Evolutionary conservation across 352 stramenopile species (phyloP), one percentile per base, ranked within the genome.

Genomic region (Pythium brachiatum): DNA sequence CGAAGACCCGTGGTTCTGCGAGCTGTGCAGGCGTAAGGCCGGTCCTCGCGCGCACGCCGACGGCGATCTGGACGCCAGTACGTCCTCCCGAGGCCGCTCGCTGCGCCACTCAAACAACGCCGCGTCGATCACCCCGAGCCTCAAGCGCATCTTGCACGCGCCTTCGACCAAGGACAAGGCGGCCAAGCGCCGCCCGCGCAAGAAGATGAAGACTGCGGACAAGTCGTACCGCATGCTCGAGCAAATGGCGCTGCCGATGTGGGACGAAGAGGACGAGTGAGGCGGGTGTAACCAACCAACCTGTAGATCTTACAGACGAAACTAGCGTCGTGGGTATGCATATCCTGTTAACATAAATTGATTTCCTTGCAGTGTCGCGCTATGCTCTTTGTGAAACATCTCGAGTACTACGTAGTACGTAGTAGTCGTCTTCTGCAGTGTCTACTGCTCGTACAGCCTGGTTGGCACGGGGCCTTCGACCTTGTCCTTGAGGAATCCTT

Each of bases 401-500:
- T n/a, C n/a, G n/a, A n/a, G n/a, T n/a, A n/a, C n/a, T n/a, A n/a
- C n/a, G n/a, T n/a, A n/a, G n/a, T n/a, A n/a, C n/a, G n/a, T n/a
- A n/a, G n/a, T n/a, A n/a, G n/a, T n/a, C n/a, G n/a, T n/a, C n/a
- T n/a, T n/a, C n/a, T n/a, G n/a, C n/a, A n/a, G n/a, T n/a, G n/a
- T 18, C 26, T 78, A 88, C 67, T 83, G 69, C 63, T 86, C 81
- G 60, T 87, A 85, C 36, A 90, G 52, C 63, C 83, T 85, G 5
- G 78, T 74, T 20, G 83, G 73, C 51, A 90, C 75, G 2, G 84
- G 84, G n/a, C 84, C 82, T 68, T 94, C 84, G 36, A 88, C 80
- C 53, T 88, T 86, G 71, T 94, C 81, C 59, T 90, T 90, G 8
- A 94, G 70, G 64, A 92, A 90, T 16, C 31, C 61, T 65, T 94